Evolutionary conservation across 768 basidiomycete species (phyloP), one percentile per base, ranked within the genome.

Genomic region (Panaeolus papilionaceus): DNA sequence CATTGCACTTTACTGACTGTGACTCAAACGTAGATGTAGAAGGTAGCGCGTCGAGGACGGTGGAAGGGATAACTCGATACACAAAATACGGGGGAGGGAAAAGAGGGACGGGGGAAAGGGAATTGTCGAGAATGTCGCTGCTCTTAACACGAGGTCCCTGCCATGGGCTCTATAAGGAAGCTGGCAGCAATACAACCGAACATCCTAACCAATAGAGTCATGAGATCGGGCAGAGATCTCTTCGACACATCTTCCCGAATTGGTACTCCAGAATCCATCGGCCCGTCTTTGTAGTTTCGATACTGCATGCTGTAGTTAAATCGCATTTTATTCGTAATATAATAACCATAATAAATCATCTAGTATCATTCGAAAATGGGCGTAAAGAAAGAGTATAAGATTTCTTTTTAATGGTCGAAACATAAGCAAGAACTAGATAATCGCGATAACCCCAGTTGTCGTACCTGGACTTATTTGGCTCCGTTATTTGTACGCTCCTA

Each of bases 201-300:
- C 67, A 45, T 71, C 73, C 67, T 72, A 73, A 63, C 69, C 64
- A 54, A 66, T 61, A 28, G 65, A 73, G 42, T 73, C 75, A 70
- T 73, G 70, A 66, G 65, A 76, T 78, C 76, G 73, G 72, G 71
- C 67, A 64, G 75, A 76, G 78, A 79, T 79, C 78, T 77, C 38
- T 42, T 71, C 66, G 66, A 69, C 62, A 42, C 54, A 67, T 45
- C 62, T 64, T 62, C 26, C 71, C 42, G 18, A 70, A 75, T 71
- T 61, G 64, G 75, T 66, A 68, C 65, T 37, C 40, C 14, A 14
- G 65, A 69, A 67, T 66, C 72, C 67, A 58, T n/a, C 54, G 40
- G 12, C 16, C 51, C 40, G 54, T 66, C 65, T 38, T 33, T 38
- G 28, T 54, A 42, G 58, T 40, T 58, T 66, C 38, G 38, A 40